Percentiles rank a stretch among this genome's conserved stretches.
phyloP scores from a whole-genome alignment of 2,329 filamentous ascomycete species.

The Cercospora citrullina region DNA sequence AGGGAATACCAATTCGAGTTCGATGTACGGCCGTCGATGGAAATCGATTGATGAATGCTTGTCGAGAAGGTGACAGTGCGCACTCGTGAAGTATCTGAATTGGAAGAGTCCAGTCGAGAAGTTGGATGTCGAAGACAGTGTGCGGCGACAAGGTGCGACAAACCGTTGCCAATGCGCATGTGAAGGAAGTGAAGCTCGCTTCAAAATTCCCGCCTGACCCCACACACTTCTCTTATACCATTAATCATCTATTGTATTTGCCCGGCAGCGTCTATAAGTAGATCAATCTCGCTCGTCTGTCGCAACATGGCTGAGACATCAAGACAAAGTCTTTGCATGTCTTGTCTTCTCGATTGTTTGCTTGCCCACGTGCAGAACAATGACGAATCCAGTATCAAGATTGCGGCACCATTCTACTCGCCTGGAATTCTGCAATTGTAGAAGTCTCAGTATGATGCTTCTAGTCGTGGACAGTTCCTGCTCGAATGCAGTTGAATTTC shows the following conservation, averaged over 20 bases:
- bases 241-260: not conserved
- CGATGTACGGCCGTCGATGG: not conserved
- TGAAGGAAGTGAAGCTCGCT: constrained; percentile 4
- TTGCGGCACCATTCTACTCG: not conserved
- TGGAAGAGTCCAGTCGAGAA: not conserved
- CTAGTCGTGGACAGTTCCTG: not conserved
- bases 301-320: not conserved
- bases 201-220: not conserved
- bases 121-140: not conserved
- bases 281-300: not conserved
- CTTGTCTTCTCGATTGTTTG: not conserved
- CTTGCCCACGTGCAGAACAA: not conserved
- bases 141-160: not conserved
- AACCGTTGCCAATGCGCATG: not conserved
- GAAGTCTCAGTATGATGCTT: not conserved
- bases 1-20: not conserved
- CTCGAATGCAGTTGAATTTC: not conserved
- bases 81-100: too few relatives aligned
- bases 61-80: not conserved
- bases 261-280: not conserved
- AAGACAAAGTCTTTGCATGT: not conserved
- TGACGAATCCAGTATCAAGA: not conserved
- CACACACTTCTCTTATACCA: not conserved
- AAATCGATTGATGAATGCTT: not conserved
- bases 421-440: not conserved